A percentile compares a stretch with the other conserved stretches of the same genome.
These are phyloP conservation scores for Cenchrus purpureus DNA, from an alignment of 176 grass and related monocot species.

Conservation along the genomic window DNA sequence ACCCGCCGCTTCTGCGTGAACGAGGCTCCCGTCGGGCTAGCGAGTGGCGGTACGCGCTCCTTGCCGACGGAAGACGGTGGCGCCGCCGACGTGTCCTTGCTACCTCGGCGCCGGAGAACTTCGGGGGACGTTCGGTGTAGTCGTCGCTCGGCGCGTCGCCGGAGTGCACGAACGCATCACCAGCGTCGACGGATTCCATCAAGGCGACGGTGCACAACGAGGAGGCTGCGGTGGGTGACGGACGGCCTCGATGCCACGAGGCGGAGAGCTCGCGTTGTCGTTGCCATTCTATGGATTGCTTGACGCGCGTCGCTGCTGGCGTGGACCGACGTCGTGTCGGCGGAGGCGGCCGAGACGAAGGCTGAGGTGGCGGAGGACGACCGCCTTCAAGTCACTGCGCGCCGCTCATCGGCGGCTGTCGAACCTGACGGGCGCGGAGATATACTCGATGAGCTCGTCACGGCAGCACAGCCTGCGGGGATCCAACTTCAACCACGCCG, in stretches of 20 bases:
- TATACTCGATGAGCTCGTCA: too few relatives aligned
- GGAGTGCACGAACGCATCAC: conserved; percentile 43
- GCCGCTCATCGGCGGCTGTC: too few relatives aligned
- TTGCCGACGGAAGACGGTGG: neutral
- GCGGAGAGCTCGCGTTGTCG: conserved; percentile 29
- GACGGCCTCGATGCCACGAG: neutral
- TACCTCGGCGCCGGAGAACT: conserved; percentile 51
- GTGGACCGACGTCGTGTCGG: conserved; percentile 30
- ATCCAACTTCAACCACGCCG: too few relatives aligned
- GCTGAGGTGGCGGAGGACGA: too few relatives aligned
- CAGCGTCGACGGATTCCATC: conserved; percentile 38
- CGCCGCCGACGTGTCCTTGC: neutral
- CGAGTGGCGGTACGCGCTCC: conserved; percentile 50
- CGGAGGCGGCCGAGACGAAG: too few relatives aligned
- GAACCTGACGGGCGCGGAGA: too few relatives aligned
- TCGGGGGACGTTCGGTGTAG: conserved; percentile 36
- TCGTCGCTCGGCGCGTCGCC: conserved; percentile 55
- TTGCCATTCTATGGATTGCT: conserved; percentile 4
- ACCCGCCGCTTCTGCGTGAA: conserved; percentile 64
- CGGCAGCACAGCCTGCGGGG: too few relatives aligned
- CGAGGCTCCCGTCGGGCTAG: neutral
- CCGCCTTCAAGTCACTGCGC: neutral
- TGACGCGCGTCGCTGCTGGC: conserved; percentile 37
- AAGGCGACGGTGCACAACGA: neutral
- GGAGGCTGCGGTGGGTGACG: neutral